Percentiles rank a stretch among this genome's conserved stretches.
phyloP scores from a whole-genome alignment of 2,329 filamentous ascomycete genomes.

The Colletotrichum sp. region DNA sequence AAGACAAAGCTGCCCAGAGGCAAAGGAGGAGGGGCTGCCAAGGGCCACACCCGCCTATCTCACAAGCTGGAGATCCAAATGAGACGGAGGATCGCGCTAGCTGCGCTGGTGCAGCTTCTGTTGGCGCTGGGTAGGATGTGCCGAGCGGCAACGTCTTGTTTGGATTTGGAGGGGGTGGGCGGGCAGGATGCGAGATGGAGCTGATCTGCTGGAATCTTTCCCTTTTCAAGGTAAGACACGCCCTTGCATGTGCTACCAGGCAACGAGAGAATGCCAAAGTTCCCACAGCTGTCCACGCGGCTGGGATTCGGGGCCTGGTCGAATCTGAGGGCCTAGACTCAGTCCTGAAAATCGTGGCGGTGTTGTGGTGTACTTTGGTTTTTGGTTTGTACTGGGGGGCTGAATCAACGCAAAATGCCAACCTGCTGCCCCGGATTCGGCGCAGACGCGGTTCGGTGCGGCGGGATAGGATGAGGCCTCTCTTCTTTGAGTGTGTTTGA shows the following conservation, averaged over 20 bases:
- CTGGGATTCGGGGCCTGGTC: not conserved
- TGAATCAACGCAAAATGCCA: not conserved
- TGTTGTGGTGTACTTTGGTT: not conserved
- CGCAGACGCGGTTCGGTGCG: not conserved
- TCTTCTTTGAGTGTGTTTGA: not conserved
- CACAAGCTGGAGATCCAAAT: not conserved
- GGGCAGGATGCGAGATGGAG: not conserved
- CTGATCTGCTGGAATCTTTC: not conserved
- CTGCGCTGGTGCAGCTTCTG: not conserved
- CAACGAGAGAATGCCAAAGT: not conserved
- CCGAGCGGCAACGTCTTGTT: not conserved
- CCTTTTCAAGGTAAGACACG: not conserved
- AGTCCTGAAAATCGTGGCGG: not conserved
- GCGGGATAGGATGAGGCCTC: not conserved
- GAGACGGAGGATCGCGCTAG: constrained; percentile 2
- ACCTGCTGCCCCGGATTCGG: not conserved
- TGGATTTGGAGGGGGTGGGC: not conserved
- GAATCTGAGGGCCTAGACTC: not conserved
- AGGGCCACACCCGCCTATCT: not conserved
- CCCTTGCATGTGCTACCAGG: constrained; percentile 6
- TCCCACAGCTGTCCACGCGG: not conserved
- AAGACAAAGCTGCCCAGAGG: not conserved
- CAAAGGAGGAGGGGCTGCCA: not conserved
- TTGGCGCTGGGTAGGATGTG: not conserved
- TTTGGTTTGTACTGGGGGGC: not conserved